phyloP scores from a whole-genome alignment of 176 grass and related monocot genomes.

The Panicum miliaceum region DNA sequence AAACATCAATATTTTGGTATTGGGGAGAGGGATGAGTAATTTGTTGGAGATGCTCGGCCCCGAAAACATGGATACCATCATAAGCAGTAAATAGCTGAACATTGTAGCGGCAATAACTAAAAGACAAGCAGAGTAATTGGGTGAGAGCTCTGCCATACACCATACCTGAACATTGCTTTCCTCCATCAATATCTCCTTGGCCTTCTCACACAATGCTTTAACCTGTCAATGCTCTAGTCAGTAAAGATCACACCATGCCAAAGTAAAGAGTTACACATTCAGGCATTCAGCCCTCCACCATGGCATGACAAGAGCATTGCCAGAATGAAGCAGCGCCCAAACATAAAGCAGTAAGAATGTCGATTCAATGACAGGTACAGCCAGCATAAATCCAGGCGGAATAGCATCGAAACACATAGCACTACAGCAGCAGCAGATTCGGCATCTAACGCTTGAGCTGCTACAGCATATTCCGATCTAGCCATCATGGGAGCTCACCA shows the following conservation, averaged over 20 bases:
- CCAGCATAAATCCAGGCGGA: neutral
- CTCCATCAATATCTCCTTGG: constrained; percentile 88
- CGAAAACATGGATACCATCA: neutral
- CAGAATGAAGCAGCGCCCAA: neutral
- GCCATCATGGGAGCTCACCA: constrained; percentile 12
- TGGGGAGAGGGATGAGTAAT: no score
- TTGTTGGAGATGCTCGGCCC: no score
- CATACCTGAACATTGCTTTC: constrained; percentile 90
- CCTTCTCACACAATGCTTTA: constrained; percentile 73
- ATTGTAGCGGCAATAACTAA: neutral
- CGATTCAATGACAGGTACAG: constrained; percentile 1
- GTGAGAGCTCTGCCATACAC: neutral
- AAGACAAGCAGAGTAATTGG: constrained; percentile 2
- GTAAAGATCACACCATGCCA: neutral
- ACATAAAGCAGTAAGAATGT: neutral
- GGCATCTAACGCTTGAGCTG: neutral
- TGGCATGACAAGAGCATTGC: neutral
- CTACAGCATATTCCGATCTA: constrained; percentile 34
- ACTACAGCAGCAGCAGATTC: neutral
- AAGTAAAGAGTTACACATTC: neutral
- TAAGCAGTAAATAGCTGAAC: neutral
- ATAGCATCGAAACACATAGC: neutral
- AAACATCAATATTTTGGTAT: no score
- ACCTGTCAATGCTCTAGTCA: constrained; percentile 48
- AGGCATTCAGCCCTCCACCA: neutral